These are phyloP conservation scores for Bruguiera parviflora DNA, from an alignment of 345 rosid species.

Conservation along the genomic window DNA sequence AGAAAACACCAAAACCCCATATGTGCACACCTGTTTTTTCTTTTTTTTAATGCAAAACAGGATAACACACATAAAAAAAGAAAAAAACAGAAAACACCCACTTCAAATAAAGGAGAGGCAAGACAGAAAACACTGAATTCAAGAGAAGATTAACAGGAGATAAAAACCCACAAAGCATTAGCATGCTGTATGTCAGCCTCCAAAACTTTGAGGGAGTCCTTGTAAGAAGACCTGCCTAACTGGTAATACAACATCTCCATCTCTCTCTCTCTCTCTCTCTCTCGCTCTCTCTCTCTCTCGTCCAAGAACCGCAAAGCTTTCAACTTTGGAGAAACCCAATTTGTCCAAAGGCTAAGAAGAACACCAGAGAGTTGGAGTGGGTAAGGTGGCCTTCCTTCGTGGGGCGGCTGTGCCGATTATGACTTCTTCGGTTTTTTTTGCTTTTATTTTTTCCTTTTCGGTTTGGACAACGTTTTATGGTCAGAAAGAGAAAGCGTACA, in stretches of 20 bases:
- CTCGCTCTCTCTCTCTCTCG: background rate
- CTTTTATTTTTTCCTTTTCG: background rate
- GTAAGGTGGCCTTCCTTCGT: conserved; percentile 1
- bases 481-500: conserved; percentile 1
- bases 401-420: conserved; percentile 14
- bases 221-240: conserved; percentile 32
- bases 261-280: background rate
- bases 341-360: background rate
- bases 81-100: conserved; percentile 5
- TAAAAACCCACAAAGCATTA: conserved; percentile 69
- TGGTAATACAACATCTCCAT: conserved; percentile 30
- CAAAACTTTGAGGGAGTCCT: conserved; percentile 69
- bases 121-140: background rate
- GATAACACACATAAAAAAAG: background rate
- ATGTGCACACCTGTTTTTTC: background rate
- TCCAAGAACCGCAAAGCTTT: background rate
- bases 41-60: background rate
- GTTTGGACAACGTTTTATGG: conserved; percentile 11
- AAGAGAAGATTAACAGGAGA: background rate
- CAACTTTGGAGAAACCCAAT: conserved; percentile 8
- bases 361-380: background rate
- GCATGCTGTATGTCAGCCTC: conserved; percentile 91
- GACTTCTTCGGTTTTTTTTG: background rate
- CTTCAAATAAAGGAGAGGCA: conserved; percentile 3
- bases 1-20: conserved; percentile 7